phyloP scores from a whole-genome alignment of 148 eudicot genomes.

The Fallopia convolvulus region DNA sequence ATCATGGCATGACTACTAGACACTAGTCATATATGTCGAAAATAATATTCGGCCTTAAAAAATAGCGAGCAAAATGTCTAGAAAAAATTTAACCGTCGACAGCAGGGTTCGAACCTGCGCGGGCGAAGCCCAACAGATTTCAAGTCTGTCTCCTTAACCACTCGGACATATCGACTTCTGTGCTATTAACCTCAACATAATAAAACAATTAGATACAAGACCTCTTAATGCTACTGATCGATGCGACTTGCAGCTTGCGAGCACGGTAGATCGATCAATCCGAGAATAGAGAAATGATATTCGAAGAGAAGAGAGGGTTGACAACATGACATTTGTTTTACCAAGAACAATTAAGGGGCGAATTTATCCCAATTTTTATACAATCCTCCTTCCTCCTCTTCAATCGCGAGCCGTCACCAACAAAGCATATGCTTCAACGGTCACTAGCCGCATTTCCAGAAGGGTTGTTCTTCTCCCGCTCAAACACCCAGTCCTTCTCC shows the following conservation, averaged over 20 bases:
- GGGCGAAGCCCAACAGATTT: conserved; percentile 96
- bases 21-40: too few species aligned
- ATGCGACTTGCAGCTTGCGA: too few species aligned
- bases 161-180: conserved; percentile 68
- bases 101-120: conserved; percentile 99
- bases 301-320: too few species aligned
- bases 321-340: too few species aligned
- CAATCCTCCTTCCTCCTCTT: neutral
- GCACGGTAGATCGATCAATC: too few species aligned
- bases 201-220: too few species aligned
- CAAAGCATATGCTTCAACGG: neutral
- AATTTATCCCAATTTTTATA: neutral
- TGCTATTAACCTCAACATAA: neutral
- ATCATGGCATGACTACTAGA: too few species aligned
- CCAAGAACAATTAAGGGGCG: neutral
- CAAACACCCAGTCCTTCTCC: neutral
- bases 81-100: conserved; percentile 45
- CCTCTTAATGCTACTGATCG: too few species aligned
- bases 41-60: too few species aligned
- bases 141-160: conserved; percentile 92
- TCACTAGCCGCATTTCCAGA: neutral
- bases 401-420: neutral
- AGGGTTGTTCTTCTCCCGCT: neutral
- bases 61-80: too few species aligned
- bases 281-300: too few species aligned